phyloP scores from a whole-genome alignment of 2,329 filamentous ascomycete genomes.

The Thelonectria blattea region DNA sequence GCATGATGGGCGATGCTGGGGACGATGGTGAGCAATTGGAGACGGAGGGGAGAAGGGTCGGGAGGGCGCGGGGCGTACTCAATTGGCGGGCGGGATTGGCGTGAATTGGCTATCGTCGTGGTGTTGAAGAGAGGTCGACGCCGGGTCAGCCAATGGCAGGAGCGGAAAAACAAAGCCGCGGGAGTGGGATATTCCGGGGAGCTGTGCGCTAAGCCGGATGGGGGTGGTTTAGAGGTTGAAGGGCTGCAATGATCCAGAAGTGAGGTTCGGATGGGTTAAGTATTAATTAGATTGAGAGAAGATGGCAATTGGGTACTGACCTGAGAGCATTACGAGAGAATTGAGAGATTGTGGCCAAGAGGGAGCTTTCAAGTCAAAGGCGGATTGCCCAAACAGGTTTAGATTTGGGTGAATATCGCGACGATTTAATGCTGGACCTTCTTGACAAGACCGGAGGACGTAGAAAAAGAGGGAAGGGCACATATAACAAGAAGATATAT shows the following conservation, averaged over 20 bases:
- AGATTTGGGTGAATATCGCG: not conserved
- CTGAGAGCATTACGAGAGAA: not conserved
- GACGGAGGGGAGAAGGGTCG: not conserved
- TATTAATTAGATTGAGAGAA: not conserved
- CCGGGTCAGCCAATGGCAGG: constrained; percentile 34
- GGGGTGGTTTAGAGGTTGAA: not conserved
- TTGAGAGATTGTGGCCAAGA: not conserved
- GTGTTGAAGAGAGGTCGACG: constrained; percentile 31
- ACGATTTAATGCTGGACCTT: not conserved
- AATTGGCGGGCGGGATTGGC: constrained; percentile 42
- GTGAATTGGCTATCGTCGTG: constrained; percentile 28
- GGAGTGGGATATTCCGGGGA: constrained; percentile 35
- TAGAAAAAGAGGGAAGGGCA: not conserved
- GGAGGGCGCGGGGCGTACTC: constrained; percentile 35
- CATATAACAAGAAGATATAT: not conserved
- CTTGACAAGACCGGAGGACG: not conserved
- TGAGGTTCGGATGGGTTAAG: not conserved
- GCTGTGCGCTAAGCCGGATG: constrained; percentile 17
- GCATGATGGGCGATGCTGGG: constrained; percentile 57
- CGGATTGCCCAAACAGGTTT: not conserved
- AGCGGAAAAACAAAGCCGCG: constrained; percentile 42
- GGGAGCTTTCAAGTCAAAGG: not conserved
- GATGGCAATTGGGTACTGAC: not conserved
- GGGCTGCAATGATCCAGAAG: not conserved
- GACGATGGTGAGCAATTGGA: not conserved